Percentiles rank a stretch among this genome's conserved stretches.
Conservation (phyloP, 2,329 filamentous ascomycete species). For the Ceratocystiopsis minuta region DNA sequence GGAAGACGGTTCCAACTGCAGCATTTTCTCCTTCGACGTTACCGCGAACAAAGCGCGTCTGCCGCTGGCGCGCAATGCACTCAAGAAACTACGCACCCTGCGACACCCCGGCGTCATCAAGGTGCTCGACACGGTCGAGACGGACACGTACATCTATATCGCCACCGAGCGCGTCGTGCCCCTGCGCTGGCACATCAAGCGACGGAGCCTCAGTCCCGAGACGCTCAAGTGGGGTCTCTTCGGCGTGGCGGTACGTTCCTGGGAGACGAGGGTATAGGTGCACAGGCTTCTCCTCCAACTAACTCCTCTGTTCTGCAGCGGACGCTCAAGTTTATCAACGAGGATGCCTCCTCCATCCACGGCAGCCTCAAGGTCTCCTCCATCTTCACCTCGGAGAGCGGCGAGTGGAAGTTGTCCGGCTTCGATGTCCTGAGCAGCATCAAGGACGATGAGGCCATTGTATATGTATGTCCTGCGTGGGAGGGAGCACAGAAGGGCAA, state of each 20-base stretch:
- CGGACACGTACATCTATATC: constrained; percentile 88
- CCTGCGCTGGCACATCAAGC: constrained; percentile 73
- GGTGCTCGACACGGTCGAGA: constrained; percentile 90
- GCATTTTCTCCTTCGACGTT: constrained; percentile 92
- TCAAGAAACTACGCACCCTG: constrained; percentile 83
- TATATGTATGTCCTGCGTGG: constrained; percentile 42
- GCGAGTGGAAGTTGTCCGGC: constrained; percentile 91
- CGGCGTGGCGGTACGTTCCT: constrained; percentile 43
- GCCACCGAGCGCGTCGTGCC: constrained; percentile 82
- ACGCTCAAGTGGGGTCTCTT: constrained; percentile 94
- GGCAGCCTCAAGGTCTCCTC: constrained; percentile 72
- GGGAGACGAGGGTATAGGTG: too few species aligned
- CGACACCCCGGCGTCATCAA: constrained; percentile 90
- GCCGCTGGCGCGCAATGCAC: constrained; percentile 78
- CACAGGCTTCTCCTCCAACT: background rate
- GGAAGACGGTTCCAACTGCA: constrained; percentile 90
- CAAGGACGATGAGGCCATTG: constrained; percentile 86
- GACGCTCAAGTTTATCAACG: constrained; percentile 90
- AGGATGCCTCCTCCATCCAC: constrained; percentile 80
- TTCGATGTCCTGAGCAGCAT: constrained; percentile 89
- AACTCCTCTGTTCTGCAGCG: constrained; percentile 29
- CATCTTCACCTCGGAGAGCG: constrained; percentile 85
- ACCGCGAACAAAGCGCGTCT: constrained; percentile 61
- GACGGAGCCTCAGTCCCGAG: constrained; percentile 75
- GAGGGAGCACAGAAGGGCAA: background rate